phyloP scores from a whole-genome alignment of 2,329 filamentous ascomycete species.

The Ophiostoma triangulosporum region DNA sequence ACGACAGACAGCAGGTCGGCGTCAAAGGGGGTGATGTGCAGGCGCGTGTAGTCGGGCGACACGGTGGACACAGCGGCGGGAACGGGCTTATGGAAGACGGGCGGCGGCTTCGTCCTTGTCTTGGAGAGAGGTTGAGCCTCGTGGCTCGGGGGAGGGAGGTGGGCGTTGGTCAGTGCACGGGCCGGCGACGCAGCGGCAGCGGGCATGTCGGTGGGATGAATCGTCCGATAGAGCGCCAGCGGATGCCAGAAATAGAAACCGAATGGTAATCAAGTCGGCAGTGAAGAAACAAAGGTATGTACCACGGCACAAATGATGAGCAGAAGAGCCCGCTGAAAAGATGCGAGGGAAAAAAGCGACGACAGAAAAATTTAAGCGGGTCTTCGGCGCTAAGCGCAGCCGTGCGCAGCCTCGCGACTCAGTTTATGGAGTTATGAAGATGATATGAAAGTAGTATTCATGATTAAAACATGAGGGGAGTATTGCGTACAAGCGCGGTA shows the following conservation, averaged over 20 bases:
- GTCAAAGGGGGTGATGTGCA: slow-evolving; percentile 83
- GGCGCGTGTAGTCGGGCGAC: slow-evolving; percentile 32
- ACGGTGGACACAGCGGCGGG: neutral
- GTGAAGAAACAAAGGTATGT: too few relatives aligned
- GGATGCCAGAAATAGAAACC: too few relatives aligned
- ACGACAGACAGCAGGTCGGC: slow-evolving; percentile 58
- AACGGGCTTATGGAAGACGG: neutral
- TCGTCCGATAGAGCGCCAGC: too few relatives aligned
- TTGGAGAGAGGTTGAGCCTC: neutral
- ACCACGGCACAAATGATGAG: too few relatives aligned
- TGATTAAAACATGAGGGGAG: slow-evolving; percentile 1
- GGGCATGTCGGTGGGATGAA: neutral
- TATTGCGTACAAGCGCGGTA: neutral
- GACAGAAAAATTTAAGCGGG: neutral
- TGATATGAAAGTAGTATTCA: neutral
- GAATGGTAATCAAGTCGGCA: too few relatives aligned
- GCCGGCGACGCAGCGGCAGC: neutral
- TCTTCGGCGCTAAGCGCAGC: neutral
- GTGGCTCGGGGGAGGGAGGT: neutral
- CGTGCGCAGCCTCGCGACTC: neutral
- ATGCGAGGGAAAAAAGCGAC: neutral
- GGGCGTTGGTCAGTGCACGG: neutral
- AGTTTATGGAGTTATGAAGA: neutral
- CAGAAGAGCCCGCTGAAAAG: neutral
- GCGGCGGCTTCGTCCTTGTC: neutral